Conservation (phyloP, 2,329 filamentous ascomycete genomes). For the Keithomyces neogunnii region DNA sequence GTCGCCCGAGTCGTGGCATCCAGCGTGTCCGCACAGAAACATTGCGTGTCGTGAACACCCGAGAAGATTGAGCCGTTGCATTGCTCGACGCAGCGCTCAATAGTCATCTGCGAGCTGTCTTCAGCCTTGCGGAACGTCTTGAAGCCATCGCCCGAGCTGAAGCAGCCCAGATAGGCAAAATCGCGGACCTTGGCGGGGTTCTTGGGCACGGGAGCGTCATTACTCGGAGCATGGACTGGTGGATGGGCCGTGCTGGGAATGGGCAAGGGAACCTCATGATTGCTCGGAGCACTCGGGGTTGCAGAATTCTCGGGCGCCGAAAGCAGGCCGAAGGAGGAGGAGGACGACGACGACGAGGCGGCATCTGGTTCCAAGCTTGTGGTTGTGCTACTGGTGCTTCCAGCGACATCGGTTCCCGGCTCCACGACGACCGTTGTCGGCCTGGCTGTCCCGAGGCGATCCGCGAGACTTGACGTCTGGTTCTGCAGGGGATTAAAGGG, state of each 20-base stretch:
- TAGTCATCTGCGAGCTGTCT: conserved; percentile 28
- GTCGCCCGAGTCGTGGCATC: conserved; percentile 29
- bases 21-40: conserved; percentile 36
- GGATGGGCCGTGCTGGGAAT: too few relatives aligned
- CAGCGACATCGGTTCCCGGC: too few relatives aligned
- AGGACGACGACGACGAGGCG: too few relatives aligned
- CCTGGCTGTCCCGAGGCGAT: conserved; percentile 11
- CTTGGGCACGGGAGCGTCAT: conserved; percentile 9
- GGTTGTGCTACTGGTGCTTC: too few relatives aligned
- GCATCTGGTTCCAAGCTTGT: too few relatives aligned
- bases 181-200: conserved; percentile 25
- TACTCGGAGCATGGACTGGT: background rate
- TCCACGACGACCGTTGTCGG: conserved; percentile 18
- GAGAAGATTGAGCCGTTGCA: conserved; percentile 29
- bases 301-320: too few relatives aligned
- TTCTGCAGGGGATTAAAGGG: background rate
- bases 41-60: conserved; percentile 30
- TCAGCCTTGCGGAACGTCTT: conserved; percentile 22
- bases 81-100: conserved; percentile 27
- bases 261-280: too few relatives aligned
- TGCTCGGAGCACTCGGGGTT: too few relatives aligned
- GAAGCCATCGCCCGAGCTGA: conserved; percentile 28
- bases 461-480: too few relatives aligned
- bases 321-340: too few relatives aligned
- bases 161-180: conserved; percentile 32